phyloP scores from a whole-genome alignment of 2,329 filamentous ascomycete species.

The Trichoderma aggressivum region DNA sequence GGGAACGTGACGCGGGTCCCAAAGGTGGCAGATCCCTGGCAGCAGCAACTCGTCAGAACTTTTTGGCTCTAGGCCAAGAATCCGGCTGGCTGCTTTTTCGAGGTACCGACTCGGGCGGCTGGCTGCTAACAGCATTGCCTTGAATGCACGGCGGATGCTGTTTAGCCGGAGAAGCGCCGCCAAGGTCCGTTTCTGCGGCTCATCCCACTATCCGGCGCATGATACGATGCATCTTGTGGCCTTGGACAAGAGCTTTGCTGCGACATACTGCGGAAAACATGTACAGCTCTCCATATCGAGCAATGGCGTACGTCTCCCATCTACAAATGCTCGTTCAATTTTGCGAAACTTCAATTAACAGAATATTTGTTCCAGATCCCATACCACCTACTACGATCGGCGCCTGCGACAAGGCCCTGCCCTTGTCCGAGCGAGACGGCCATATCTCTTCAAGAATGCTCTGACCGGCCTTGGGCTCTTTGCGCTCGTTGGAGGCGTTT shows the following conservation, averaged over 20 bases:
- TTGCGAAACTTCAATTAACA: neutral
- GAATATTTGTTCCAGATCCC: constrained; percentile 28
- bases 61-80: neutral
- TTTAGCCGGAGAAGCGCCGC: constrained; percentile 28
- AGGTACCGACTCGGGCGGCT: neutral
- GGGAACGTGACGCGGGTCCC: constrained; percentile 20
- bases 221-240: neutral
- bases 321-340: neutral
- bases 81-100: neutral
- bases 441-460: constrained; percentile 87
- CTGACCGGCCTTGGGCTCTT: constrained; percentile 74
- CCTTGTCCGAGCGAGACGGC: constrained; percentile 84
- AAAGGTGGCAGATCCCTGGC: constrained; percentile 15
- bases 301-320: neutral
- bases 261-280: neutral
- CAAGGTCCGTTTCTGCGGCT: constrained; percentile 21
- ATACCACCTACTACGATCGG: constrained; percentile 83
- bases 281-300: neutral
- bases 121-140: neutral
- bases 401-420: constrained; percentile 81
- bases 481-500: constrained; percentile 76
- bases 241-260: neutral
- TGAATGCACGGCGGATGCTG: neutral
- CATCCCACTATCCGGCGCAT: constrained; percentile 19
- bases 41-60: neutral